Evolutionary conservation across 140 eudicot species (phyloP).

Genomic region (Cichorium intybus): DNA sequence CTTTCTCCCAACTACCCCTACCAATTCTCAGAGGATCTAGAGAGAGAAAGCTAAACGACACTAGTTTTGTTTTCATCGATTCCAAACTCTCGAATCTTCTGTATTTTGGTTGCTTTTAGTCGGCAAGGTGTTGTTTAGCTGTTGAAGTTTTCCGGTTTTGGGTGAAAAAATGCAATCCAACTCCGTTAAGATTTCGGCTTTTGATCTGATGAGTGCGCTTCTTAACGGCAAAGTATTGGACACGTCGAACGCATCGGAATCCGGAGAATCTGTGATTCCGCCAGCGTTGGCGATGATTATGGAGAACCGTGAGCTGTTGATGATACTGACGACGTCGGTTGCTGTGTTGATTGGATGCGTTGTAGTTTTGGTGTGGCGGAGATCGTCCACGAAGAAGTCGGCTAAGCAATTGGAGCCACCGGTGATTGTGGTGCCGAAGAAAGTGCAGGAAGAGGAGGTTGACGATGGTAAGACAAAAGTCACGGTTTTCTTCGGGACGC

Average conservation of each 20-base stretch:
- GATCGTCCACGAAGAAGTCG: constrained; percentile 41
- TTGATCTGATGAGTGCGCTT: constrained; percentile 43
- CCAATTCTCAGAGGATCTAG: constrained; percentile 15
- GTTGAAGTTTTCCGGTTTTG: neutral
- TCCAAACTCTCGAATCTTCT: neutral
- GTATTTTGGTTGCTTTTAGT: neutral
- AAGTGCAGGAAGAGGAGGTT: constrained; percentile 48
- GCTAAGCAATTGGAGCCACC: constrained; percentile 32
- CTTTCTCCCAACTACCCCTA: constrained; percentile 35
- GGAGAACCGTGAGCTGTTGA: constrained; percentile 65
- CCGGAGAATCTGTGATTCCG: constrained; percentile 29
- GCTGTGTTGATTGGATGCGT: constrained; percentile 72
- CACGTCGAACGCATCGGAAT: constrained; percentile 35
- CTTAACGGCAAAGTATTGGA: constrained; percentile 32
- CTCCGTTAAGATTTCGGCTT: constrained; percentile 44
- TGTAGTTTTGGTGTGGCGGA: constrained; percentile 60
- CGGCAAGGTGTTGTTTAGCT: neutral
- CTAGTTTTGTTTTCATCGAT: neutral
- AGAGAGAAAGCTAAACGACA: constrained; percentile 22
- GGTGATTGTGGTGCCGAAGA: constrained; percentile 46
- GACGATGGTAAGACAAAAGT: constrained; percentile 90
- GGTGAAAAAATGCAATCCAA: constrained; percentile 41
- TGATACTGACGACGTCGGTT: constrained; percentile 69
- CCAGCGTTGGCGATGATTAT: constrained; percentile 40
- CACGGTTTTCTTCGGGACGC: constrained; percentile 84